Evolutionary conservation across 257 asterid genomes (phyloP).

Genomic region (Solanum virginianum): DNA sequence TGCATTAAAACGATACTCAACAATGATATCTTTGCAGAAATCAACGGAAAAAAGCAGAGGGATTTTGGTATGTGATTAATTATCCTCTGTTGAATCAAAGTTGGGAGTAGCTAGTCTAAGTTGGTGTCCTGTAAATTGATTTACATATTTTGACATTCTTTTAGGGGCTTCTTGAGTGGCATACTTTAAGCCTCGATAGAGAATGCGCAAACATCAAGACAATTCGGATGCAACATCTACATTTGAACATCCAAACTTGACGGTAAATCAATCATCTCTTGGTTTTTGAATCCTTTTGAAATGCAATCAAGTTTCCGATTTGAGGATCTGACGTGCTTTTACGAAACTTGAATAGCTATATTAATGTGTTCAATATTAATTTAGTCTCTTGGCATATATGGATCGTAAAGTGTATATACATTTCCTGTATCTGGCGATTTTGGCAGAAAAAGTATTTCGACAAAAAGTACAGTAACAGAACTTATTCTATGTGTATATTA

Average conservation of each 20-base stretch:
- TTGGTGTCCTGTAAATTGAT: not conserved
- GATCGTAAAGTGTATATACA: not conserved
- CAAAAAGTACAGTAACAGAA: not conserved
- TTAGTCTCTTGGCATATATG: not conserved
- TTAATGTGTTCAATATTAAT: not conserved
- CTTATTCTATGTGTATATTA: not conserved
- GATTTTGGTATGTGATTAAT: slow-evolving; percentile 54
- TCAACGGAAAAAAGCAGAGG: slow-evolving; percentile 38
- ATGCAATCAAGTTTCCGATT: not conserved
- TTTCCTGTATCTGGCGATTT: not conserved
- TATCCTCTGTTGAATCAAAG: not conserved
- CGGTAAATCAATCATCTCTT: not conserved
- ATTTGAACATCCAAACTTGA: not conserved
- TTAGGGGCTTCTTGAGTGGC: slow-evolving; percentile 69
- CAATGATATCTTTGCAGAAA: slow-evolving; percentile 29
- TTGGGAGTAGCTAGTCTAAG: not conserved
- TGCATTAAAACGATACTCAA: not conserved
- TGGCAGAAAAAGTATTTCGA: not conserved
- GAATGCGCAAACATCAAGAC: not conserved
- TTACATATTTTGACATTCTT: not conserved
- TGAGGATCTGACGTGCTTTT: not conserved
- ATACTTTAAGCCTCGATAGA: slow-evolving; percentile 21
- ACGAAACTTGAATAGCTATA: too few relatives aligned
- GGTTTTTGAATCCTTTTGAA: not conserved
- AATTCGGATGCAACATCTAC: not conserved